Conservation (phyloP, 1,284 basidiomycete genomes). For the Ganoderma sp. region DNA sequence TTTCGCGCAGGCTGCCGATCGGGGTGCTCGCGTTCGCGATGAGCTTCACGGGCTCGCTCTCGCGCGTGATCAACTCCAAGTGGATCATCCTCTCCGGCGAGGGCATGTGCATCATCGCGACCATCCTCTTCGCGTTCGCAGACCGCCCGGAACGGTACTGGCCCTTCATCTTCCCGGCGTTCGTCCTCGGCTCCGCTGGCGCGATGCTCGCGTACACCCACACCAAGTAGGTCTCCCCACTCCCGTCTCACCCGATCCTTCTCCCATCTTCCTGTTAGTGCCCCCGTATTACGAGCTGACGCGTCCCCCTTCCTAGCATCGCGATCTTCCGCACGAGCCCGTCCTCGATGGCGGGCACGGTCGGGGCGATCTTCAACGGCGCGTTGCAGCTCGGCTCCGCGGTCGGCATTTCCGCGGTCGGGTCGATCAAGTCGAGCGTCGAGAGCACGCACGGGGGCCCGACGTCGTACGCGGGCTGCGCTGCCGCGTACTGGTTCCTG, state of each 20-base stretch:
- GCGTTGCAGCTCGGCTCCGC: slow-evolving; percentile 60
- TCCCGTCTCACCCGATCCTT: no score
- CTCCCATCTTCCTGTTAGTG: no score
- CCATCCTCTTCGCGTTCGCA: slow-evolving; percentile 49
- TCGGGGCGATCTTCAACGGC: slow-evolving; percentile 61
- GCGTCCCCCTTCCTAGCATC: slow-evolving; percentile 43
- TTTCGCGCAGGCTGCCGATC: slow-evolving; percentile 47
- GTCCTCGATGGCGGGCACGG: slow-evolving; percentile 54
- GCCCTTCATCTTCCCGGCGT: slow-evolving; percentile 55
- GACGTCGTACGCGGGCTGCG: slow-evolving; percentile 47
- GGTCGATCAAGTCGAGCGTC: slow-evolving; percentile 55
- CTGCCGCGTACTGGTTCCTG: slow-evolving; percentile 57
- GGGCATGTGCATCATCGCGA: slow-evolving; percentile 46
- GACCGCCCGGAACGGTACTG: slow-evolving; percentile 52
- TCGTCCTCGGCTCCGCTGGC: slow-evolving; percentile 52
- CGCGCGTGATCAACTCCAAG: slow-evolving; percentile 47
- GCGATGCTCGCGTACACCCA: slow-evolving; percentile 42
- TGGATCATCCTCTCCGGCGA: slow-evolving; percentile 52
- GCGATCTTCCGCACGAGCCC: slow-evolving; percentile 57
- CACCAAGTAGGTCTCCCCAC: slow-evolving; percentile 41
- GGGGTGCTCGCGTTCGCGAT: slow-evolving; percentile 46
- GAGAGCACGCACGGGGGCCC: slow-evolving; percentile 42
- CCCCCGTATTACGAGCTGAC: slow-evolving; percentile 1
- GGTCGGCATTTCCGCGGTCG: slow-evolving; percentile 51
- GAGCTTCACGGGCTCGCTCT: slow-evolving; percentile 47